These are phyloP conservation scores for Glomus cerebriforme DNA, from an alignment of 192 early-diverging fungal species.

Conservation along the genomic window DNA sequence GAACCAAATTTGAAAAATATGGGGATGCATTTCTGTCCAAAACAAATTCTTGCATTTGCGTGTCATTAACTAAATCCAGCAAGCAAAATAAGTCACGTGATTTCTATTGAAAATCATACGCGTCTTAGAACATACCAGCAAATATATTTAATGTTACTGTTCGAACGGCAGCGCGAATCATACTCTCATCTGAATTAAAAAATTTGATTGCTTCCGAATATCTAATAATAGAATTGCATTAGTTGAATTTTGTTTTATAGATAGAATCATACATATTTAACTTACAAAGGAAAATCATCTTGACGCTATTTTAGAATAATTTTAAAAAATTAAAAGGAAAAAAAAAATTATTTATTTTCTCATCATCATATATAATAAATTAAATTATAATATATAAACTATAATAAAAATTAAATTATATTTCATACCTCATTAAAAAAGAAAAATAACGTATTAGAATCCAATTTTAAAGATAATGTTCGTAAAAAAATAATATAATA, in stretches of 20 bases:
- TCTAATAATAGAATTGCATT: conserved; percentile 33
- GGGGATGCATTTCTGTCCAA: conserved; percentile 42
- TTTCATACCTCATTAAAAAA: conserved; percentile 63
- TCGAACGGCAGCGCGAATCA: conserved; percentile 70
- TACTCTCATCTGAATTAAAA: conserved; percentile 69
- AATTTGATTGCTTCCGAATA: conserved; percentile 67
- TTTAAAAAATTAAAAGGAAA: background rate
- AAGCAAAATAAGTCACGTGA: background rate
- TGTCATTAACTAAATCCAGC: conserved; percentile 35
- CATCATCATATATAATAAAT: background rate
- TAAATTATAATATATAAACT: background rate
- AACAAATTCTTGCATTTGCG: conserved; percentile 45
- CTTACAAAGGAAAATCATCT: conserved; percentile 46
- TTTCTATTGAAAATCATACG: background rate
- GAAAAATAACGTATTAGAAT: conserved; percentile 60
- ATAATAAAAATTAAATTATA: too few species aligned
- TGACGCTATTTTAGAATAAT: conserved; percentile 34
- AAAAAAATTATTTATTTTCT: too few species aligned
- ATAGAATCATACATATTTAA: background rate
- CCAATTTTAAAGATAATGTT: conserved; percentile 67
- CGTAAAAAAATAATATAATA: conserved; percentile 74
- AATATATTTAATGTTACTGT: conserved; percentile 67
- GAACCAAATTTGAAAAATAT: conserved; percentile 49
- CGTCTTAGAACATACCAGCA: conserved; percentile 14
- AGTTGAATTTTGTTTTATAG: background rate